These are phyloP conservation scores for Dichotomopilus funicola DNA, from an alignment of 2,329 filamentous ascomycete genomes.

Conservation along the genomic window DNA sequence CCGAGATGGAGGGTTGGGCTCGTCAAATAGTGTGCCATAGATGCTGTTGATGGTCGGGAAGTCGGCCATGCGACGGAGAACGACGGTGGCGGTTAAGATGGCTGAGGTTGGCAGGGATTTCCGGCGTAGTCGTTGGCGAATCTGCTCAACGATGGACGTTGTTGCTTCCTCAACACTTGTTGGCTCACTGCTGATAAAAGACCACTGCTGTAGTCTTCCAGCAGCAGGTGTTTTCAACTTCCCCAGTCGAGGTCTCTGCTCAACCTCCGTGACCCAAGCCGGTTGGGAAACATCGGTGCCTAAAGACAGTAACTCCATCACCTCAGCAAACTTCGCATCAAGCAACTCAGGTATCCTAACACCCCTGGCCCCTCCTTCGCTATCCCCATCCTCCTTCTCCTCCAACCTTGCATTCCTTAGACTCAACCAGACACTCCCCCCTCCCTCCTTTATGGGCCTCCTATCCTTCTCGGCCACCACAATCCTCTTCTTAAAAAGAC, in stretches of 20 bases:
- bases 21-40: conserved; percentile 68
- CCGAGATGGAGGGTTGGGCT: conserved; percentile 76
- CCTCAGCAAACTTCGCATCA: conserved; percentile 51
- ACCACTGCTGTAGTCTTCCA: conserved; percentile 33
- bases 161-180: conserved; percentile 42
- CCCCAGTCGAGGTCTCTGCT: background rate
- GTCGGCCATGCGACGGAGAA: conserved; percentile 72
- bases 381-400: conserved; percentile 10
- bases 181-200: conserved; percentile 23
- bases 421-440: conserved; percentile 68
- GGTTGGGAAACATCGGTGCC: background rate
- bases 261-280: background rate
- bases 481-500: conserved; percentile 67
- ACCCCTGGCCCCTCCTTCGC: background rate
- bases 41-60: conserved; percentile 69
- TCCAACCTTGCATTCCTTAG: conserved; percentile 52
- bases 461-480: conserved; percentile 49
- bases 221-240: background rate
- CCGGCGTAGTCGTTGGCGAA: conserved; percentile 36
- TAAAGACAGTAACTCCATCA: conserved; percentile 31
- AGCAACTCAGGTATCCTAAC: conserved; percentile 56
- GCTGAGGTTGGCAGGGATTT: conserved; percentile 31
- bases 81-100: conserved; percentile 54
- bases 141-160: conserved; percentile 39
- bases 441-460: conserved; percentile 57